Evolutionary conservation across 805 yeast species (phyloP).

Genomic region (Saturnispora halmiae): DNA sequence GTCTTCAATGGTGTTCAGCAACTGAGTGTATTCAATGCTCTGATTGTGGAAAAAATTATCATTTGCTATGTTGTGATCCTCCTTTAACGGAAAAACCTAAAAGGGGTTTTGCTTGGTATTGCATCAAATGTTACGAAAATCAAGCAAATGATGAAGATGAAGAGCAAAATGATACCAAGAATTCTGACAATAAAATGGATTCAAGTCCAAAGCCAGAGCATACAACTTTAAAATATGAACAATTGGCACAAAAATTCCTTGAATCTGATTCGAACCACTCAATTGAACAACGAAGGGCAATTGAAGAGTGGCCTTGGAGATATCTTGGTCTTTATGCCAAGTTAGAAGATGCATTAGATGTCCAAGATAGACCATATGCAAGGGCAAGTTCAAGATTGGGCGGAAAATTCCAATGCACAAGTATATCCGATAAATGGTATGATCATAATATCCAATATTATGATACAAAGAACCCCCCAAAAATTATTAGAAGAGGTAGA

Average conservation of each 20-base stretch:
- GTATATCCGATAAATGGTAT: slow-evolving; percentile 49
- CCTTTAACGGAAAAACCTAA: slow-evolving; percentile 74
- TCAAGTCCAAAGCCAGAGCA: slow-evolving; percentile 10
- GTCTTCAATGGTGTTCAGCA: slow-evolving; percentile 79
- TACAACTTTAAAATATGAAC: slow-evolving; percentile 39
- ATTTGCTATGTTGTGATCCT: slow-evolving; percentile 79
- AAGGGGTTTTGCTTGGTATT: slow-evolving; percentile 85
- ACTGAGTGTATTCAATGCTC: slow-evolving; percentile 72
- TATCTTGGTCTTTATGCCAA: slow-evolving; percentile 69
- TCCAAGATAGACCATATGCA: slow-evolving; percentile 72
- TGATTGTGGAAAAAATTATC: slow-evolving; percentile 62
- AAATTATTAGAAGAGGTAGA: slow-evolving; percentile 16
- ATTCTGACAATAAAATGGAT: slow-evolving; percentile 28
- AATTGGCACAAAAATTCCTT: slow-evolving; percentile 45
- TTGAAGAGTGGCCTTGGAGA: slow-evolving; percentile 76
- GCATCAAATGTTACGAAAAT: slow-evolving; percentile 65
- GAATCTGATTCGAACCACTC: slow-evolving; percentile 35
- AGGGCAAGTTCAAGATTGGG: slow-evolving; percentile 73
- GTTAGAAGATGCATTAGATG: slow-evolving; percentile 67
- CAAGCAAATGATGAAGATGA: slow-evolving; percentile 25
- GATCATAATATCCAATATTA: slow-evolving; percentile 60
- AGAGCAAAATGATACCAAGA: too few species aligned
- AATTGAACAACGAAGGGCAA: slow-evolving; percentile 39
- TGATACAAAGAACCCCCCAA: slow-evolving; percentile 27
- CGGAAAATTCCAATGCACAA: slow-evolving; percentile 60